Base-by-base conservation (phyloP, 495 filamentous ascomycete species). In the Corynascus novoguineensis region DNA sequence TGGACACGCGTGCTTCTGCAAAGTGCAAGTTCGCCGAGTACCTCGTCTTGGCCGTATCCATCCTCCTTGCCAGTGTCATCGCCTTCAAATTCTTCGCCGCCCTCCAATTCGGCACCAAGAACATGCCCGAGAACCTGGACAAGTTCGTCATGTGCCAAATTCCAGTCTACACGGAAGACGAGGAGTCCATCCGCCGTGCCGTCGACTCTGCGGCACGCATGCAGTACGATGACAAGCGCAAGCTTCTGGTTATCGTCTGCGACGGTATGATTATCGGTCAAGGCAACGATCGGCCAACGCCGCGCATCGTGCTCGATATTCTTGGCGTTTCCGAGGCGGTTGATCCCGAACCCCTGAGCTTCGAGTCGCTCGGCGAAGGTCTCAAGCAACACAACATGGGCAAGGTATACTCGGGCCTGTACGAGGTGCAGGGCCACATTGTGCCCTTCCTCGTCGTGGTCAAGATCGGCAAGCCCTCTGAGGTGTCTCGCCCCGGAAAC, bases 241-340 rank as follows among this genome's bases (percentile, higher is more conserved):
- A 99, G 74, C 80, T 99, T 11, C 76, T 99, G 46, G 85, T 96
- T 57, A 80, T 99, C 46, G 80, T 99, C 56, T 99, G 93, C 64
- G 93, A 99, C 67, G 93, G 93, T 75, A 97, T 99, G 92, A 97
- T 99, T 73, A 92, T 99, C 60, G 93, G 93, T 58, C 91, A 96
- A 74, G 93, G 93, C 61, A 99, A 99, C 70, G 93, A 99, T 67
- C 82, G 88, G 48, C 90, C 95, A 9, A 99, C 93, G 10, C 93
- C 93, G 8, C 82, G 91, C 52, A 99, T 99, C 60, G 95, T 97
- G 32, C 81, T 99, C 50, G 93, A 99, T 64, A 97, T 99, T 70
- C 75, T 99, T 22, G 93, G 95, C 62, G 93, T 99, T 15, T 84
- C 90, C 15, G 92, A 97, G 59, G 86, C 83, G 15, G 86, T 96